These are phyloP conservation scores for Podospora sp. DNA, from an alignment of 495 filamentous ascomycete genomes.

Conservation along the genomic window DNA sequence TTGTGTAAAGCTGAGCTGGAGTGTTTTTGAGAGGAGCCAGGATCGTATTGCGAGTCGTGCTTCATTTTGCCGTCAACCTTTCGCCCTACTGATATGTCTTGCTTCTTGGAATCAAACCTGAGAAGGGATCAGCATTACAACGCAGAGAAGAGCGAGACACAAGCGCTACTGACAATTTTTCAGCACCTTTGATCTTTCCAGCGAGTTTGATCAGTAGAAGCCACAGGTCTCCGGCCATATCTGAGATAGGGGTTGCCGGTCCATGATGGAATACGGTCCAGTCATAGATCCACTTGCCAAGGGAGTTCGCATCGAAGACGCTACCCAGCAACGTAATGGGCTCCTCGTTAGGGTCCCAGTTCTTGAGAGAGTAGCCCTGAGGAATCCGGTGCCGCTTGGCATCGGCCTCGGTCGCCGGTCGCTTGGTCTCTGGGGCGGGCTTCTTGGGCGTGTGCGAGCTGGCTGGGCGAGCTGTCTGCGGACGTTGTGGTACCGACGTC, in stretches of 20 bases:
- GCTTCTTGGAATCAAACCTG: too few species aligned
- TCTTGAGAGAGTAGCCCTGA: slow-evolving; percentile 90
- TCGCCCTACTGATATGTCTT: too few species aligned
- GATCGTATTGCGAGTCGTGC: too few species aligned
- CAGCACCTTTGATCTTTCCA: slow-evolving; percentile 90
- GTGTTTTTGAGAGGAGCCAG: too few species aligned
- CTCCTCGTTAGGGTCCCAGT: slow-evolving; percentile 95
- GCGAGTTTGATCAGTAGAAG: slow-evolving; percentile 92
- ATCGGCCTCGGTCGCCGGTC: slow-evolving; percentile 88
- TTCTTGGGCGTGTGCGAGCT: slow-evolving; percentile 38
- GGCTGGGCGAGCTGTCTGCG: slow-evolving; percentile 48
- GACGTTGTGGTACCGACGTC: slow-evolving; percentile 44
- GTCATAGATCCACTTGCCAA: slow-evolving; percentile 99
- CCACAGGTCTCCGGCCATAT: slow-evolving; percentile 95
- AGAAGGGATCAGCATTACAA: too few species aligned
- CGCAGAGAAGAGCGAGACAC: too few species aligned
- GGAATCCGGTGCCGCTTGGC: slow-evolving; percentile 81
- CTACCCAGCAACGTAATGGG: slow-evolving; percentile 90
- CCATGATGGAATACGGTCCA: slow-evolving; percentile 96
- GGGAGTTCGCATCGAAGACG: slow-evolving; percentile 95
- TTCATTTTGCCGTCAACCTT: too few species aligned
- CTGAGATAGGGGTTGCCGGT: slow-evolving; percentile 80
- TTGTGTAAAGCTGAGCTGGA: too few species aligned
- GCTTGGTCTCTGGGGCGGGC: slow-evolving; percentile 38
- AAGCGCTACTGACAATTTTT: too few species aligned